Conservation (phyloP, 208 protist genomes). For the Porcisia deanei region DNA sequence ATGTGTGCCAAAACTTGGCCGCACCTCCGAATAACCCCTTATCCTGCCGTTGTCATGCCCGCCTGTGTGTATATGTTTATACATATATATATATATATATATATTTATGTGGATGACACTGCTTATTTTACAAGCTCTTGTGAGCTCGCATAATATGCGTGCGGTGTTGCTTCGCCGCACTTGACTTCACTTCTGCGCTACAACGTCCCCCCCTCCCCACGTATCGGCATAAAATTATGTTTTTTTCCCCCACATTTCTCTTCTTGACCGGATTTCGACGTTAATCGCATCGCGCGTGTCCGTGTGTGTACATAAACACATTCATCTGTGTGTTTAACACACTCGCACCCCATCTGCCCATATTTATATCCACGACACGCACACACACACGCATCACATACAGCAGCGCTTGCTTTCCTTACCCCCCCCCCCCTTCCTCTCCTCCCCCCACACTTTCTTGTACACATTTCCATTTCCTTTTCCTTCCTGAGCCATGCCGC, state of each 20-base stretch:
- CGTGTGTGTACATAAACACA: not conserved
- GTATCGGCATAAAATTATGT: not conserved
- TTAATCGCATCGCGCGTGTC: too few relatives aligned
- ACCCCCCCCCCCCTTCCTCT: not conserved
- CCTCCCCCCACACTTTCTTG: not conserved
- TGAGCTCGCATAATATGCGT: not conserved
- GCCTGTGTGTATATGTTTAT: too few relatives aligned
- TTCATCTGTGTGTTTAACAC: not conserved
- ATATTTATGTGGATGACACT: not conserved
- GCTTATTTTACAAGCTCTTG: not conserved
- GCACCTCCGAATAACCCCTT: not conserved
- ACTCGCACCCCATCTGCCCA: not conserved
- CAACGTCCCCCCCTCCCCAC: not conserved
- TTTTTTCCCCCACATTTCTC: too few relatives aligned
- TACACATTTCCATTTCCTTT: not conserved
- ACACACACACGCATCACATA: not conserved
- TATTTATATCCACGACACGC: not conserved
- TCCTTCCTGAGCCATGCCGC: constrained; percentile 54
- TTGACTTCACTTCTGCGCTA: not conserved
- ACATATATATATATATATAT: too few relatives aligned
- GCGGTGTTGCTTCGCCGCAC: not conserved
- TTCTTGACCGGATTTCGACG: too few relatives aligned
- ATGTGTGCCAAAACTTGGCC: too few relatives aligned
- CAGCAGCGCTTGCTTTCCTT: not conserved
- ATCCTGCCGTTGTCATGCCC: not conserved